Percentiles rank a stretch among this genome's conserved stretches.
These are phyloP conservation scores for Lipomyces chichibuensis DNA, from an alignment of 805 yeast genomes.

Conservation along the genomic window DNA sequence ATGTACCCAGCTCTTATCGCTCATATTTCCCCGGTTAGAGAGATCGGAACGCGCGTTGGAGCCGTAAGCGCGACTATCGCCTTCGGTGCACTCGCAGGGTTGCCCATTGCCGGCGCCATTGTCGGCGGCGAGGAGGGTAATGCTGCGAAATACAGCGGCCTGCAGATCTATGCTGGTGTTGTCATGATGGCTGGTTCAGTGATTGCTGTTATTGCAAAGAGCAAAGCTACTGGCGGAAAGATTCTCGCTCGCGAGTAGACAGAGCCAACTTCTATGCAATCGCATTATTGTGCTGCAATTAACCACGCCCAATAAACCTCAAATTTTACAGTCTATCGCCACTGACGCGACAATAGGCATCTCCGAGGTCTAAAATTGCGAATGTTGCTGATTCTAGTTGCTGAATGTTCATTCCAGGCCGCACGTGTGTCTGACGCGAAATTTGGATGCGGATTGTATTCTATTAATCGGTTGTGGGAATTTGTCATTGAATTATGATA, in stretches of 20 bases:
- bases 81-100: conserved; percentile 47
- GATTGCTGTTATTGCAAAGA: conserved; percentile 30
- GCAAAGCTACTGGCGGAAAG: conserved; percentile 27
- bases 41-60: conserved; percentile 56
- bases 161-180: conserved; percentile 37
- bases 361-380: too few relatives aligned
- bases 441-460: too few relatives aligned
- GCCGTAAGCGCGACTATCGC: conserved; percentile 61
- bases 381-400: too few relatives aligned
- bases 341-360: too few relatives aligned
- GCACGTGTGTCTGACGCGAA: too few relatives aligned
- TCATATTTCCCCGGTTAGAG: conserved; percentile 38
- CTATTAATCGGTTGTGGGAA: too few relatives aligned
- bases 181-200: conserved; percentile 33
- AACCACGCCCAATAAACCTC: too few relatives aligned
- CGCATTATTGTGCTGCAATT: not conserved
- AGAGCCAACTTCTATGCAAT: not conserved
- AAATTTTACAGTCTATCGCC: too few relatives aligned
- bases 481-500: too few relatives aligned
- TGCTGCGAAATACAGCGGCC: conserved; percentile 24
- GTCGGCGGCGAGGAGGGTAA: conserved; percentile 18
- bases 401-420: too few relatives aligned
- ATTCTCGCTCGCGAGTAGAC: conserved; percentile 14
- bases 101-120: conserved; percentile 43
- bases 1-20: conserved; percentile 45